A percentile compares a stretch with the other conserved stretches of the same genome.
These are phyloP conservation scores for Lodderomyces metapsilosis DNA, from an alignment of 1,139 yeast species.

Conservation along the genomic window DNA sequence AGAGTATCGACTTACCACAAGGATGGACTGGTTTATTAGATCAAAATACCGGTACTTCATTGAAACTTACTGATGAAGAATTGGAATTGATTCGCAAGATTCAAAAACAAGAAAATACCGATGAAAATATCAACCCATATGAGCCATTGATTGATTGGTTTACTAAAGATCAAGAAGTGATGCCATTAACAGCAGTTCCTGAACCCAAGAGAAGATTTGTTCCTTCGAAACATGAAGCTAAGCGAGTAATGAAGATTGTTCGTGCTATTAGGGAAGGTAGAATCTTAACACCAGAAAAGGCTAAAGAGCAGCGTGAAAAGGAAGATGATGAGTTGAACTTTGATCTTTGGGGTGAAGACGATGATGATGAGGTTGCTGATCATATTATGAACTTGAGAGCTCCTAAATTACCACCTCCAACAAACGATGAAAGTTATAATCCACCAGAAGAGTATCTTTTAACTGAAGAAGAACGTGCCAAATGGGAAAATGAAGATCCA, in stretches of 20 bases:
- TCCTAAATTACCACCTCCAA: constrained; percentile 94
- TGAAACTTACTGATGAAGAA: constrained; percentile 87
- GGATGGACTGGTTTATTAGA: constrained; percentile 98
- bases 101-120: constrained; percentile 82
- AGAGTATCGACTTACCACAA: constrained; percentile 88
- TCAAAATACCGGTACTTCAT: constrained; percentile 82
- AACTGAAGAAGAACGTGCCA: constrained; percentile 71
- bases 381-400: constrained; percentile 93
- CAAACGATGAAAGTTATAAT: constrained; percentile 93
- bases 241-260: constrained; percentile 93
- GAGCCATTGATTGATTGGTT: constrained; percentile 97
- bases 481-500: constrained; percentile 73
- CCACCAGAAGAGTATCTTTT: constrained; percentile 95
- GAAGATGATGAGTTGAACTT: constrained; percentile 49
- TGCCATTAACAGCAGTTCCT: constrained; percentile 91
- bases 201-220: constrained; percentile 97
- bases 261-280: constrained; percentile 95
- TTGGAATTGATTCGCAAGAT: constrained; percentile 83
- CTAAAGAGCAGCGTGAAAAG: constrained; percentile 43
- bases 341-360: constrained; percentile 78
- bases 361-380: constrained; percentile 49
- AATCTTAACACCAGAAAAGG: constrained; percentile 71
- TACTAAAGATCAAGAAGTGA: constrained; percentile 77
- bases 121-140: constrained; percentile 79
- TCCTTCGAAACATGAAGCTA: constrained; percentile 96